These are phyloP conservation scores for Didymella glomerata DNA, from an alignment of 2,329 filamentous ascomycete genomes.

Conservation along the genomic window DNA sequence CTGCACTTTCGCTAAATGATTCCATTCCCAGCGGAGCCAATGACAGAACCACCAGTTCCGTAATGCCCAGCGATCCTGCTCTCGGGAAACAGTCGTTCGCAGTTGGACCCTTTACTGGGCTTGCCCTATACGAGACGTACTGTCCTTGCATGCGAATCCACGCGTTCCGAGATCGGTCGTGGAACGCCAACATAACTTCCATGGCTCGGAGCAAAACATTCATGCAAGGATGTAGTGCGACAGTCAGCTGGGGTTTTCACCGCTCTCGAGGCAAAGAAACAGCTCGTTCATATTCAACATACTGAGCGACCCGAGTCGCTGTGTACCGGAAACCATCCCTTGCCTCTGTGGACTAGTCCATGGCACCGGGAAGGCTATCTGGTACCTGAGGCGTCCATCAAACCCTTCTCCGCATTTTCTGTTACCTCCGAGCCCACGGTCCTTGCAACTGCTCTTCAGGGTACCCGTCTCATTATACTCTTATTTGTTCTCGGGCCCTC, in stretches of 20 bases:
- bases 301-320: constrained; percentile 21
- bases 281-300: constrained; percentile 32
- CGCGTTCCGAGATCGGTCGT: constrained; percentile 29
- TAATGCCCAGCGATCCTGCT: constrained; percentile 2
- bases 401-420: constrained; percentile 20
- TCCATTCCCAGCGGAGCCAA: constrained; percentile 4
- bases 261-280: constrained; percentile 16
- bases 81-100: constrained; percentile 15
- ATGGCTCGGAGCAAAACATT: constrained; percentile 20
- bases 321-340: constrained; percentile 25
- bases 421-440: constrained; percentile 5
- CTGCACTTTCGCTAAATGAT: constrained; percentile 6
- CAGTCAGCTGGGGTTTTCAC: constrained; percentile 28
- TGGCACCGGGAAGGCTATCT: constrained; percentile 24
- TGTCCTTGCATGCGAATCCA: constrained; percentile 25
- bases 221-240: constrained; percentile 34
- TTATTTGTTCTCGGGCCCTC: neutral
- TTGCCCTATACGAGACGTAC: constrained; percentile 9
- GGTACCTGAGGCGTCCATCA: constrained; percentile 9
- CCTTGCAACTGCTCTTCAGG: neutral
- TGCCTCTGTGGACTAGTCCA: constrained; percentile 20
- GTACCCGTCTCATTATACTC: neutral
- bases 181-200: constrained; percentile 28
- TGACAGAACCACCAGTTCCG: constrained; percentile 3
- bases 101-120: constrained; percentile 2